Base-by-base conservation (phyloP, 768 basidiomycete genomes). In the Kwoniella pini region DNA sequence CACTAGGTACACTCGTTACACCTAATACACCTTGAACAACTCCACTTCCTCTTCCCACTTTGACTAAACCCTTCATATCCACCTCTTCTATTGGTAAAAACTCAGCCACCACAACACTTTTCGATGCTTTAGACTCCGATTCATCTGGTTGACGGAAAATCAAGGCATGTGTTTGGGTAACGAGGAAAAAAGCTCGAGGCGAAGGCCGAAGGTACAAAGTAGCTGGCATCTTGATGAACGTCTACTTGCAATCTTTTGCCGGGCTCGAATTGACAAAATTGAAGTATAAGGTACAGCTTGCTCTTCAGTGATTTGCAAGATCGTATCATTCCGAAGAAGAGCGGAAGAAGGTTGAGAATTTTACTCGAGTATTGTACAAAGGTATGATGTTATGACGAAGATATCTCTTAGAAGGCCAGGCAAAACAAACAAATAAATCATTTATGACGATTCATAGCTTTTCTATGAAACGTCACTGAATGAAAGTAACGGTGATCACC, bases 21-120 rank as follows among this genome's bases (percentile, higher is more conserved):
- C 93, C 93, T 51, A 95, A 80, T 15, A 78, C 71, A 67, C 91
- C 94, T 22, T 91, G 91, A 72, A 90, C 88, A 5, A 88, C 85
- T 24, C 85, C 33, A 36, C 33, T 79, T 54, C 88, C 84, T 57
- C 80, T 86, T n/a, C 88, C 88, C 54, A 92, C 72, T 65, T 83
- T 84, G 53, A 89, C 81, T 30, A 87, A 81, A 60, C 82, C 84
- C 24, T 80, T 71, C 40, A 90, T 81, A 71, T 91, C 86, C 38
- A 94, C 83, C 69, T 90, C 83, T 52, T 85, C 81, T 64, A 86
- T 86, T 0, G 84, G 85, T 11, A 94, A 78, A 70, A 94, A 91
- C 78, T 95, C 92, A 22, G 95, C 91, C 42, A 94, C 84, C 44
- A 89, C 88, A 73, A 71, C 71, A 39, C 64, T 69, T 22, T 56